Evolutionary conservation across 305 asterid genomes (phyloP).

Genomic region (Lippia alba): DNA sequence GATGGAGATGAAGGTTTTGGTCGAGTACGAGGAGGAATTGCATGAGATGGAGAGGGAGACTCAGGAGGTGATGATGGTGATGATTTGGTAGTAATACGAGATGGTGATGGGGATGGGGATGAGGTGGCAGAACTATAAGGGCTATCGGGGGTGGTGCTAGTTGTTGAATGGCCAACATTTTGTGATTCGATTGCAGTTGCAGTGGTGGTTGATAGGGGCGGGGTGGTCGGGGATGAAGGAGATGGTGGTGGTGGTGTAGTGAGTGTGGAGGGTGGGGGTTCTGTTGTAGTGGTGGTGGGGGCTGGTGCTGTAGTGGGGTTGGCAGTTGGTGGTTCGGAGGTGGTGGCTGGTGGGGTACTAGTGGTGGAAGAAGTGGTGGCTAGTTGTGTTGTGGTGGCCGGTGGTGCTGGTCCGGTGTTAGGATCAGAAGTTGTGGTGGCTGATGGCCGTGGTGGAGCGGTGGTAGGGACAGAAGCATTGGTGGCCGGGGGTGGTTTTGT

Average conservation of each 20-base stretch:
- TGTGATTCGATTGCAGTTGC: slow-evolving; percentile 20
- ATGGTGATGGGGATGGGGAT: slow-evolving; percentile 38
- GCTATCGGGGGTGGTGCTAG: not conserved
- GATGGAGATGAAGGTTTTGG: slow-evolving; percentile 41
- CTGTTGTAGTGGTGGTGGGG: slow-evolving; percentile 4
- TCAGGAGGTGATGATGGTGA: slow-evolving; percentile 49
- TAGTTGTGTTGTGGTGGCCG: not conserved
- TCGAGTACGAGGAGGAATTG: slow-evolving; percentile 37
- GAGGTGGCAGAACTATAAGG: not conserved
- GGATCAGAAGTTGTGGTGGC: too few relatives aligned
- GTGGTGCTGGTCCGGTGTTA: not conserved
- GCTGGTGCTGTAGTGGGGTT: not conserved
- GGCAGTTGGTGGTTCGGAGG: not conserved
- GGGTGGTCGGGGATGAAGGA: slow-evolving; percentile 7
- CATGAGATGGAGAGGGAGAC: slow-evolving; percentile 47
- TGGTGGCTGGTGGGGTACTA: slow-evolving; percentile 4
- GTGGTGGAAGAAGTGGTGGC: not conserved
- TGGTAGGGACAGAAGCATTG: too few relatives aligned
- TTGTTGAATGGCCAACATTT: not conserved
- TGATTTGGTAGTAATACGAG: slow-evolving; percentile 37
- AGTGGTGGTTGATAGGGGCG: slow-evolving; percentile 24
- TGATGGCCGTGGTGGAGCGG: too few relatives aligned
- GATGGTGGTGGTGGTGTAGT: slow-evolving; percentile 11
- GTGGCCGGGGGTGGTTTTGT: too few relatives aligned
- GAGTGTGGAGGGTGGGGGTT: slow-evolving; percentile 16